Evolutionary conservation across 2,329 filamentous ascomycete species (phyloP).

Genomic region (Lecanicillium sp.): DNA sequence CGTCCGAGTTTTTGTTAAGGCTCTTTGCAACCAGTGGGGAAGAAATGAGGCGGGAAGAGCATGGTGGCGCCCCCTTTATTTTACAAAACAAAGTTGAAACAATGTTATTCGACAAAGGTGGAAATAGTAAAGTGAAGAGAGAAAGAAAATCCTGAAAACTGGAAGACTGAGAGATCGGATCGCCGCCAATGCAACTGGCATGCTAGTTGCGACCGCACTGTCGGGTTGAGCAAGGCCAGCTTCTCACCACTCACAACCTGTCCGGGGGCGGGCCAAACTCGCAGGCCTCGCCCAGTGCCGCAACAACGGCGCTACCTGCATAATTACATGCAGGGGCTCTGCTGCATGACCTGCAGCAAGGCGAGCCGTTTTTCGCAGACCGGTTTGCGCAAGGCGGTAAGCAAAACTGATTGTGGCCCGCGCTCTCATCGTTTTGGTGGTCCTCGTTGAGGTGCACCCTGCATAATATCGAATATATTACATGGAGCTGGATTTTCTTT

Average conservation of each 20-base stretch:
- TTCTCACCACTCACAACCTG: neutral
- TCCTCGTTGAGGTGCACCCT: too few species aligned
- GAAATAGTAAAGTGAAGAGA: too few species aligned
- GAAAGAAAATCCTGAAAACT: neutral
- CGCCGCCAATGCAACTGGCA: constrained; percentile 9
- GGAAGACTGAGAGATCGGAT: constrained; percentile 3
- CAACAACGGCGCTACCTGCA: neutral
- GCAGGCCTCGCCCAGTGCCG: neutral
- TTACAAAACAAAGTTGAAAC: neutral
- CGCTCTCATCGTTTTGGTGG: too few species aligned
- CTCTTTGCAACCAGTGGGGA: neutral
- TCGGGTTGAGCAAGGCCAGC: neutral
- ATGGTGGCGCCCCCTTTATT: constrained; percentile 4
- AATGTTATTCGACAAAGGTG: too few species aligned
- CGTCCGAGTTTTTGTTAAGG: neutral
- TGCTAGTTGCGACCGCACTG: constrained; percentile 2
- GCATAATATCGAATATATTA: too few species aligned
- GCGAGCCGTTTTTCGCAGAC: neutral
- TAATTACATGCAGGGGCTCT: neutral
- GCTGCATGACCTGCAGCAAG: constrained; percentile 9
- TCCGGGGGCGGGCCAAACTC: neutral
- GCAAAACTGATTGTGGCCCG: neutral
- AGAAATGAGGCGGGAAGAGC: neutral
- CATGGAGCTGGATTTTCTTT: too few species aligned
- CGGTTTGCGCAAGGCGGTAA: too few species aligned